Percentiles rank a stretch among this genome's conserved stretches.
phyloP scores from a whole-genome alignment of 1,139 yeast species.

The Suhomyces anneliseae region DNA sequence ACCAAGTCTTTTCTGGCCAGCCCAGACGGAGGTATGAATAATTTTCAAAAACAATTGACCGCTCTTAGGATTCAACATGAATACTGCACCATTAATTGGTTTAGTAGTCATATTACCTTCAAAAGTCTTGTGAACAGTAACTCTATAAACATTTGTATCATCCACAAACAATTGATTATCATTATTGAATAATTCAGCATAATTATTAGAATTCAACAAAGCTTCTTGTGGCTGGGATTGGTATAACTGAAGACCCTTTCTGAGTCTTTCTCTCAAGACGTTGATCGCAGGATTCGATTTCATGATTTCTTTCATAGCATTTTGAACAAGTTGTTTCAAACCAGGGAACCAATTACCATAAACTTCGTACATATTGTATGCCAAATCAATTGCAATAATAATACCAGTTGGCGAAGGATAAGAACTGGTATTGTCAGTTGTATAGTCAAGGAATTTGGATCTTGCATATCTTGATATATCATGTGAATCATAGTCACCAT shows the following conservation, averaged over 20 bases:
- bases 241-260: slow-evolving; percentile 90
- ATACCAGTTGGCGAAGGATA: slow-evolving; percentile 96
- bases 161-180: slow-evolving; percentile 85
- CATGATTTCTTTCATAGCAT: slow-evolving; percentile 93
- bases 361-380: slow-evolving; percentile 94
- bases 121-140: slow-evolving; percentile 87
- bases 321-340: slow-evolving; percentile 82
- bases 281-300: slow-evolving; percentile 91
- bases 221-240: slow-evolving; percentile 95
- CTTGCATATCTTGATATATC: slow-evolving; percentile 93
- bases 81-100: slow-evolving; percentile 91
- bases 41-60: slow-evolving; percentile 88
- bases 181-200: slow-evolving; percentile 83
- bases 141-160: slow-evolving; percentile 91
- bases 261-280: slow-evolving; percentile 87
- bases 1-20: slow-evolving; percentile 93
- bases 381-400: slow-evolving; percentile 87
- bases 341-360: slow-evolving; percentile 99
- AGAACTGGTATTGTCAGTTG: slow-evolving; percentile 78
- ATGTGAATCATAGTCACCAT: slow-evolving; percentile 97
- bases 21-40: slow-evolving; percentile 94
- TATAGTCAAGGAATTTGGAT: slow-evolving; percentile 90
- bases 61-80: slow-evolving; percentile 83
- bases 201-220: slow-evolving; percentile 82
- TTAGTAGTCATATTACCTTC: slow-evolving; percentile 93